Percentiles rank a stretch among this genome's conserved stretches.
phyloP scores from a whole-genome alignment of 2,329 filamentous ascomycete genomes.

The Beauveria varroae region DNA sequence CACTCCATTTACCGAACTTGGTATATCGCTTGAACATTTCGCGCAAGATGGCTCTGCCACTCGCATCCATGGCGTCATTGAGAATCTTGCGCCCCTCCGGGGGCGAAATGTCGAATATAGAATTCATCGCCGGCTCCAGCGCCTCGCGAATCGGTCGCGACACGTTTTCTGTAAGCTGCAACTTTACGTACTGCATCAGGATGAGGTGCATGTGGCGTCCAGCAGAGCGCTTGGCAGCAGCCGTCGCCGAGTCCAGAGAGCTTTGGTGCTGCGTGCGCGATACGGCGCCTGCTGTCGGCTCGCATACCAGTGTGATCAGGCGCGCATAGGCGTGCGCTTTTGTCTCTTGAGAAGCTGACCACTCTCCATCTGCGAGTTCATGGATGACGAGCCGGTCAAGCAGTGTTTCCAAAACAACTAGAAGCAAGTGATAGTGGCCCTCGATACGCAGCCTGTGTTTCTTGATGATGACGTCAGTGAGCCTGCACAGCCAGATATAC shows the following conservation, averaged over 20 bases:
- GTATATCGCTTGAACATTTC: slow-evolving; percentile 52
- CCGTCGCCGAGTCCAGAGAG: slow-evolving; percentile 50
- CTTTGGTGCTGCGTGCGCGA: slow-evolving; percentile 36
- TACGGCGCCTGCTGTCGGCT: slow-evolving; percentile 50
- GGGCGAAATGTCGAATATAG: slow-evolving; percentile 51
- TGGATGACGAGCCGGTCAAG: slow-evolving; percentile 42
- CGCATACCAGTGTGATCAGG: slow-evolving; percentile 51
- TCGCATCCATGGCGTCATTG: slow-evolving; percentile 52
- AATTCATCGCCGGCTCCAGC: slow-evolving; percentile 50
- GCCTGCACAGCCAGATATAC: slow-evolving; percentile 42
- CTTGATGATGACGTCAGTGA: slow-evolving; percentile 49
- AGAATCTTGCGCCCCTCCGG: slow-evolving; percentile 47
- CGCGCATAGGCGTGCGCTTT: slow-evolving; percentile 47
- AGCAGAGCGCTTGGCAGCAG: slow-evolving; percentile 53
- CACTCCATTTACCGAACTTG: slow-evolving; percentile 58
- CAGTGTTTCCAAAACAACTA: slow-evolving; percentile 48
- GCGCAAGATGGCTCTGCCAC: slow-evolving; percentile 50
- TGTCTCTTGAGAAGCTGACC: slow-evolving; percentile 23
- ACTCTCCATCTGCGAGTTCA: slow-evolving; percentile 16
- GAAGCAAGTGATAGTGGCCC: slow-evolving; percentile 53
- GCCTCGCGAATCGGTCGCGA: slow-evolving; percentile 44
- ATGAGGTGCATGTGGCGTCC: slow-evolving; percentile 56
- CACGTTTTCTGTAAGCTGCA: slow-evolving; percentile 51
- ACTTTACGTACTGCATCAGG: slow-evolving; percentile 50
- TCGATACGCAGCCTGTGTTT: slow-evolving; percentile 54